Evolutionary conservation across 139 green algal species (phyloP).

Genomic region (Micractinium conductrix): DNA sequence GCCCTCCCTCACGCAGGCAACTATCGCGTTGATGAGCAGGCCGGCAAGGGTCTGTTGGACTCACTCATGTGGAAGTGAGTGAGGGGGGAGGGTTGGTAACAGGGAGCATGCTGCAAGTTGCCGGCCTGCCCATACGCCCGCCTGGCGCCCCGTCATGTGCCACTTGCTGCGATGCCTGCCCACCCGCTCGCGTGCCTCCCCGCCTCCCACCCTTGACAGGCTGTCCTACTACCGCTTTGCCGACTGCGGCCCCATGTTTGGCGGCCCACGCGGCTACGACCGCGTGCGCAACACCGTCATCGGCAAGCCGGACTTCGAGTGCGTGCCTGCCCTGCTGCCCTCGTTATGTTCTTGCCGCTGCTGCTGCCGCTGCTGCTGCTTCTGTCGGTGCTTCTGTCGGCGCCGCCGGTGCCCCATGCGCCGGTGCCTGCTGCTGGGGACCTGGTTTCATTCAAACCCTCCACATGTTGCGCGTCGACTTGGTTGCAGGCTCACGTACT

Average conservation of each 20-base stretch:
- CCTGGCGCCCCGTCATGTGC: too few species aligned
- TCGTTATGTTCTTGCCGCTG: too few species aligned
- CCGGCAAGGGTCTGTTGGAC: slow-evolving; percentile 72
- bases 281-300: slow-evolving; percentile 85
- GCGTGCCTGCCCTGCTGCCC: not conserved
- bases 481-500: slow-evolving; percentile 54
- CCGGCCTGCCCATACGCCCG: too few species aligned
- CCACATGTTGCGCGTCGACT: not conserved
- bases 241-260: slow-evolving; percentile 56
- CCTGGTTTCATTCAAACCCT: too few species aligned
- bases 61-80: slow-evolving; percentile 77
- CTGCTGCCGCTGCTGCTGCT: too few species aligned
- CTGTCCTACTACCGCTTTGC: slow-evolving; percentile 93
- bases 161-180: not conserved
- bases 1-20: slow-evolving; percentile 44
- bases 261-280: slow-evolving; percentile 74
- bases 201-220: slow-evolving; percentile 32
- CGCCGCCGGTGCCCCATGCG: too few species aligned
- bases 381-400: too few species aligned
- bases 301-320: slow-evolving; percentile 76
- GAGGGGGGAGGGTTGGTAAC: not conserved
- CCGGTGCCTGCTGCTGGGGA: too few species aligned
- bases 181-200: not conserved
- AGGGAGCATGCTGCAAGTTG: too few species aligned
- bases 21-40: slow-evolving; percentile 84